Percentiles rank a stretch among this genome's conserved stretches.
Conservation (phyloP, 352 stramenopile species). For the Phytophthora melonis region DNA sequence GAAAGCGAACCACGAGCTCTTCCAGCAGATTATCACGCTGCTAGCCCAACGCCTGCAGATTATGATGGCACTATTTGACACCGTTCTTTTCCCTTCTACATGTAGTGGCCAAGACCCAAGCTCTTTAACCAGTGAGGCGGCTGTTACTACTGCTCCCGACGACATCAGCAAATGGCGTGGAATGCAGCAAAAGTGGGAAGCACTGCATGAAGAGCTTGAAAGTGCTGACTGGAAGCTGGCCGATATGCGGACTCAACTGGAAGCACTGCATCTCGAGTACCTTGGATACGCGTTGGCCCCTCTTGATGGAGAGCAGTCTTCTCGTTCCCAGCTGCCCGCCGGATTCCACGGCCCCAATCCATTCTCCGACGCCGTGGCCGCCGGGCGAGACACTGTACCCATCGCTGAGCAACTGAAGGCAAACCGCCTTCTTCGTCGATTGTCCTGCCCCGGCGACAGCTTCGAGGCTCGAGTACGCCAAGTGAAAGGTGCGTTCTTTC, state of each 20-base stretch:
- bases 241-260: conserved; percentile 63
- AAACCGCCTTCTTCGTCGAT: conserved; percentile 33
- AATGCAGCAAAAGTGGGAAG: conserved; percentile 59
- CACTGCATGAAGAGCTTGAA: conserved; percentile 54
- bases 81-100: conserved; percentile 34
- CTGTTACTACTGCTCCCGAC: conserved; percentile 6
- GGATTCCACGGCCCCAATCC: conserved; percentile 48
- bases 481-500: conserved; percentile 28
- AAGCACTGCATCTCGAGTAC: conserved; percentile 58
- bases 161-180: conserved; percentile 50
- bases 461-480: conserved; percentile 29
- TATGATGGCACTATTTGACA: conserved; percentile 59
- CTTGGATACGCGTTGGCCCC: conserved; percentile 6
- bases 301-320: conserved; percentile 14
- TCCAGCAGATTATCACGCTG: conserved; percentile 56
- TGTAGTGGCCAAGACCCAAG: neutral
- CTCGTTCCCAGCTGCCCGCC: neutral
- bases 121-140: neutral
- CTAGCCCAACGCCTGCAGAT: conserved; percentile 52
- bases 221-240: conserved; percentile 72
- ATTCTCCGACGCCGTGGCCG: conserved; percentile 78
- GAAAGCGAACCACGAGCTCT: conserved; percentile 52
- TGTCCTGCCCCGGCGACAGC: conserved; percentile 26
- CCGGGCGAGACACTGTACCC: conserved; percentile 59
- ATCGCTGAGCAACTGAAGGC: conserved; percentile 65